phyloP scores from a whole-genome alignment of 164 flowering plant species.

The Macadamia integrifolia region DNA sequence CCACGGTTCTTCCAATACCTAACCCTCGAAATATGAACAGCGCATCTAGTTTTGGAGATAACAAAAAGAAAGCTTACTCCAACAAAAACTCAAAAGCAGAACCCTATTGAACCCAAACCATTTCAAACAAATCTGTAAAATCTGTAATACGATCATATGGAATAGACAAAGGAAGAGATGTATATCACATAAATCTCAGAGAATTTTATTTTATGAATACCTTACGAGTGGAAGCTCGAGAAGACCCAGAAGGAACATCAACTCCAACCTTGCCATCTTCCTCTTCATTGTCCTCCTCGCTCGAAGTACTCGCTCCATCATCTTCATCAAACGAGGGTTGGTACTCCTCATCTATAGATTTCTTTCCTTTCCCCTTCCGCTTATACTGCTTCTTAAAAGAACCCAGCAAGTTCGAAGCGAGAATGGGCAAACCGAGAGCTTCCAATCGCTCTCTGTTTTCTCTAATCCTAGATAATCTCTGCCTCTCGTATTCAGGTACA shows the following conservation, averaged over 20 bases:
- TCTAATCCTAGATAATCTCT: slow-evolving; percentile 49
- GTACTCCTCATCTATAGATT: slow-evolving; percentile 62
- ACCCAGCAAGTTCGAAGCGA: slow-evolving; percentile 44
- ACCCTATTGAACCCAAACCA: background rate
- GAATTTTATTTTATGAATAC: slow-evolving; percentile 4
- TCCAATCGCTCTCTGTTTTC: slow-evolving; percentile 67
- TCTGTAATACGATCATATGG: background rate
- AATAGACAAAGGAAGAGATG: background rate
- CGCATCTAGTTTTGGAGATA: too few relatives aligned
- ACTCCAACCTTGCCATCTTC: slow-evolving; percentile 25
- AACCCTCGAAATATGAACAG: too few relatives aligned
- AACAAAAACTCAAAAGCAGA: background rate
- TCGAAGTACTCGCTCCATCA: slow-evolving; percentile 26
- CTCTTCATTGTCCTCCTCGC: slow-evolving; percentile 29
- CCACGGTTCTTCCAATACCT: too few relatives aligned
- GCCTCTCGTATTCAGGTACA: slow-evolving; percentile 65
- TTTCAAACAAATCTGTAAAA: background rate
- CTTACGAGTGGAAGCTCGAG: slow-evolving; percentile 16
- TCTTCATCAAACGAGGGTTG: slow-evolving; percentile 29
- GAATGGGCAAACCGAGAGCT: slow-evolving; percentile 52
- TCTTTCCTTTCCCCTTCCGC: slow-evolving; percentile 24
- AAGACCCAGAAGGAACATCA: slow-evolving; percentile 16
- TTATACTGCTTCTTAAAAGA: slow-evolving; percentile 19
- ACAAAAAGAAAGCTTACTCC: background rate
- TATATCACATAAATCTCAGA: background rate